Percentiles rank a stretch among this genome's conserved stretches.
Evolutionary conservation across 805 yeast genomes (phyloP).

Genomic region (Dipodascus geniculatus): DNA sequence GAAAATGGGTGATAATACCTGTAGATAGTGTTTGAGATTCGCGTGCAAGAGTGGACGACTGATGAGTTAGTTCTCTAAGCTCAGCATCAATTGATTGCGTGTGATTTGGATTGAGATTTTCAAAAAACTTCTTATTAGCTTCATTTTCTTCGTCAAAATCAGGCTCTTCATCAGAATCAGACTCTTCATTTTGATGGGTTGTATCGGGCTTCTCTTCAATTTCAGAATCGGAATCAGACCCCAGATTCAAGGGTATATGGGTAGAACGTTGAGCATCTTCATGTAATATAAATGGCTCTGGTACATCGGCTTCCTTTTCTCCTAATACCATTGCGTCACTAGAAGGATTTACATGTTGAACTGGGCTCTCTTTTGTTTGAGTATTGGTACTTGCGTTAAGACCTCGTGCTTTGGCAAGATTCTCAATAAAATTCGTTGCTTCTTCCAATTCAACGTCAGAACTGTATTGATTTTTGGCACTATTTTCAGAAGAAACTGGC

Average conservation of each 20-base stretch:
- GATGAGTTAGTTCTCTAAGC: constrained; percentile 15
- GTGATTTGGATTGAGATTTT: constrained; percentile 24
- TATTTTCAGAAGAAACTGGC: neutral
- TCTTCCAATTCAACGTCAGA: constrained; percentile 5
- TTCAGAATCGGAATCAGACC: neutral
- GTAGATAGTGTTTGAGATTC: constrained; percentile 47
- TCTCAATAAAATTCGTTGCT: neutral
- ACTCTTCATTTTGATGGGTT: constrained; percentile 8
- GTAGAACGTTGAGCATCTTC: neutral
- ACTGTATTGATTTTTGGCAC: constrained; percentile 5
- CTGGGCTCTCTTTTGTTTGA: neutral
- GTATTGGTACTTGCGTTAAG: too few relatives aligned
- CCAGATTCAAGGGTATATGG: neutral
- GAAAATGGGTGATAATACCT: constrained; percentile 81
- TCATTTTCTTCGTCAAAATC: constrained; percentile 59
- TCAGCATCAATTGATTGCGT: constrained; percentile 9
- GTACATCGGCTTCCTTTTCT: neutral
- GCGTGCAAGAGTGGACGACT: constrained; percentile 15
- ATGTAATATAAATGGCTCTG: neutral
- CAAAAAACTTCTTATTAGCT: constrained; percentile 37
- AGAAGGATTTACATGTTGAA: too few relatives aligned
- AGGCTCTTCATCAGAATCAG: constrained; percentile 22
- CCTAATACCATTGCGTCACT: neutral
- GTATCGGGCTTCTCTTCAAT: neutral
- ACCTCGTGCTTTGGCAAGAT: neutral